Base-by-base conservation (phyloP, 192 early-diverging fungal species). In the Coemansia sp. region DNA sequence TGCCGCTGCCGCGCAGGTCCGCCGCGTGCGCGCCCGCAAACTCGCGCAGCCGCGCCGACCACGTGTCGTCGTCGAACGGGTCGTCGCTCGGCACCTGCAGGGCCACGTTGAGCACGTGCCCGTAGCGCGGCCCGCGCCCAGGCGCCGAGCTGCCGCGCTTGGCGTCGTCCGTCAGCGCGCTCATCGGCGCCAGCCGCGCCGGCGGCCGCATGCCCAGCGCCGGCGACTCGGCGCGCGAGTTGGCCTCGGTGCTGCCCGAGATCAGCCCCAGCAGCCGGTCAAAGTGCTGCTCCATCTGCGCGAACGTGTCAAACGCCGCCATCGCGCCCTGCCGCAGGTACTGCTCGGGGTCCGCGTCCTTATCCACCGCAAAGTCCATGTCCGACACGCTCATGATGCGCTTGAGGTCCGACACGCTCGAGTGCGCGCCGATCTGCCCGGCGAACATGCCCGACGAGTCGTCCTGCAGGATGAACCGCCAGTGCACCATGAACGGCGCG, bases 31-130 rank as follows among this genome's bases (percentile, higher is more conserved):
- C 54, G 29, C 82, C 70, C 31, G 92, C 78, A 31, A 94, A 79
- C 10, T 68, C 73, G 30, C 70, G 63, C 39, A 98, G 70, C 50
- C 79, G 81, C 44, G 78, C 58, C 43, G 85, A 77, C 78, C 83
- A 82, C 26, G 82, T 79, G 53, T 93, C 89, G 44, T 86, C 83
- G 28, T 87, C 85, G 42, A 85, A 65, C 25, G 78, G 71, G 28
- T 83, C 78, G 32, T 70, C 75, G 49, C 80, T 78, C 2, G 70
- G 71, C 39, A 82, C 83, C 52, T 87, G 81, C 41, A 94, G 58
- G 11, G 92, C 93, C 21, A 95, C 72, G 64, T 92, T 94, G 29
- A 93, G 62, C 39, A 98, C 86, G 58, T 96, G 91, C 31, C 86
- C 87, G 47, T 82, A 81, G 41, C 73, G 64, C 14, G 67, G 31